Evolutionary conservation across 1,284 basidiomycete species (phyloP).

Genomic region (Ceratorhiza oryzae-sativae): DNA sequence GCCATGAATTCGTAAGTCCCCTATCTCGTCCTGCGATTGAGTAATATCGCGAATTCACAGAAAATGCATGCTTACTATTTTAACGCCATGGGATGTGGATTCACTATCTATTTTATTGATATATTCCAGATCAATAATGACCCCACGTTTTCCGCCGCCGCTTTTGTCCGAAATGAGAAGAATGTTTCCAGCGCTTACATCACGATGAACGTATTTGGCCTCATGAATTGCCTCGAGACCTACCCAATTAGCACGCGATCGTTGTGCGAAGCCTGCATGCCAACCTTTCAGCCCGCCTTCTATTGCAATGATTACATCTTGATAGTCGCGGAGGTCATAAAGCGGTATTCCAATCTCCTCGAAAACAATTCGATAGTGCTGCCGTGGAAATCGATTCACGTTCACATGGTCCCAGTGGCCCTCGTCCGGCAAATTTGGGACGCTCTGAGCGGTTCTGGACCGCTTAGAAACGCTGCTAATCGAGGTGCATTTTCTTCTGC

Average conservation of each 20-base stretch:
- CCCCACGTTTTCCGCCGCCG: neutral
- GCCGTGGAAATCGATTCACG: neutral
- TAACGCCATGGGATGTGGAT: neutral
- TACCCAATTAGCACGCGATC: neutral
- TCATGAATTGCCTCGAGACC: conserved; percentile 11
- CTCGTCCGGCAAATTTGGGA: neutral
- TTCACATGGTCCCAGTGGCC: neutral
- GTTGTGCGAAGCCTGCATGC: neutral
- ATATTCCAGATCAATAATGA: conserved; percentile 23
- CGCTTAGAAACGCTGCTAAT: neutral
- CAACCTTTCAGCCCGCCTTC: conserved; percentile 2
- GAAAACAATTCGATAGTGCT: conserved; percentile 35
- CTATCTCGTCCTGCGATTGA: neutral
- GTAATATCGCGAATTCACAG: neutral
- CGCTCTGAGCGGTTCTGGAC: neutral
- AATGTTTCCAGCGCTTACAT: conserved; percentile 34
- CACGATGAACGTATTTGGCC: neutral
- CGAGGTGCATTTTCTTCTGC: neutral
- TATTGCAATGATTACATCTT: neutral
- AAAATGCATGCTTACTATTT: neutral
- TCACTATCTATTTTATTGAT: neutral
- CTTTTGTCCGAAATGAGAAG: conserved; percentile 6
- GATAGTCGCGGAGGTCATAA: neutral
- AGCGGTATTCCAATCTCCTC: conserved; percentile 28
- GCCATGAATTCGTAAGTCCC: conserved; percentile 16